Evolutionary conservation across 2,329 filamentous ascomycete genomes (phyloP).

Genomic region (Penicillium sp.): DNA sequence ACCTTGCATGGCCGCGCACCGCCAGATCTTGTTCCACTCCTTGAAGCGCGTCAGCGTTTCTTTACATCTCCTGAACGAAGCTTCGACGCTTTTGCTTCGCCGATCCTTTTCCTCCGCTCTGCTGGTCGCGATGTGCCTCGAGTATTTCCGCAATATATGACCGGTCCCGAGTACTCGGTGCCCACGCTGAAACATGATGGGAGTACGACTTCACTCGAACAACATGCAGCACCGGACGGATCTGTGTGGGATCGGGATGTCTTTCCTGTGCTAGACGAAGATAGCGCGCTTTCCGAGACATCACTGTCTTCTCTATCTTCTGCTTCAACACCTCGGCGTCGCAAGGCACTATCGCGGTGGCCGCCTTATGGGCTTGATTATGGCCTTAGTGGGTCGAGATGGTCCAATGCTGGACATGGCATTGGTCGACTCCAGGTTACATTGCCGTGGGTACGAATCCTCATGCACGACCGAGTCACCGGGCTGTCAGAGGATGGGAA

Average conservation of each 20-base stretch:
- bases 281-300: neutral
- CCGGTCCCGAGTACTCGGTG: constrained; percentile 31
- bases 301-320: too few species aligned
- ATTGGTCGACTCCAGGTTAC: constrained; percentile 25
- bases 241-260: constrained; percentile 8
- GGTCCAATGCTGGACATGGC: constrained; percentile 12
- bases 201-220: neutral
- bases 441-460: constrained; percentile 32
- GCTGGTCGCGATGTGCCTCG: constrained; percentile 37
- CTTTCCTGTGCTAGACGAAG: constrained; percentile 6
- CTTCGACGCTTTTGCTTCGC: constrained; percentile 43
- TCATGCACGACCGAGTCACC: constrained; percentile 7
- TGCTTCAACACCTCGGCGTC: constrained; percentile 22
- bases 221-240: neutral
- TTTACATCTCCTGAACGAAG: constrained; percentile 37
- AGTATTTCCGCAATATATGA: constrained; percentile 31
- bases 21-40: constrained; percentile 32
- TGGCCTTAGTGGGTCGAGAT: constrained; percentile 17
- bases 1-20: constrained; percentile 13
- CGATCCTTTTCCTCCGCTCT: constrained; percentile 40
- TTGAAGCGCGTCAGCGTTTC: constrained; percentile 31
- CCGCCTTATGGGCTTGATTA: constrained; percentile 38
- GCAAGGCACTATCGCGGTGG: constrained; percentile 37
- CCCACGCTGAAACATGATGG: constrained; percentile 24
- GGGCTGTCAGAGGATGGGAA: neutral